Base-by-base conservation (phyloP, 2,329 filamentous ascomycete species). In the Venturia oleaginea region DNA sequence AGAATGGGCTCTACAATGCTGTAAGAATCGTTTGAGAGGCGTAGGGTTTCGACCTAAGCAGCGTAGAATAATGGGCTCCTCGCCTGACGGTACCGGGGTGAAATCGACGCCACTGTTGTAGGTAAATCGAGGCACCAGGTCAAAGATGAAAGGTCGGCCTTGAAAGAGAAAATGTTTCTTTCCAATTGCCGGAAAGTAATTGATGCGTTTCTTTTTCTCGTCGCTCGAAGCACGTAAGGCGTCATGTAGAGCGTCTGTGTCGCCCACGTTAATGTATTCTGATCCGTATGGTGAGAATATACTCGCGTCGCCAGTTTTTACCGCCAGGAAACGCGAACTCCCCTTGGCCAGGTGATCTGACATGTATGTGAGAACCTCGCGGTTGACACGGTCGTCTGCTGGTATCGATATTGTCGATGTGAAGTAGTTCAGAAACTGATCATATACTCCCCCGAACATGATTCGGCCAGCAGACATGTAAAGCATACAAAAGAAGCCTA, bases 61-160 rank as follows among this genome's bases (percentile, higher is more conserved):
- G 34, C 38, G 57, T 10, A 60, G 30, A 17, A 42, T 60, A 34
- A 60, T 38, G 2, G 38, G 57, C 22, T 42, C 57, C 15, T 60
- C 57, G 8, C 57, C 38, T 7, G 51, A 32, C 4, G 51, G 51
- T 24, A 55, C 51, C 7, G 51, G 51, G 11, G 24, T 30, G 30
- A 55, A 55, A n/a, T 55, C 51, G 17, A 17, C 34, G 27, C 34
- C 51, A 13, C n/a, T 32, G 13, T 55, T 32, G 13, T 55, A 55
- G 27, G 27, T 27, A 60, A 60, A 42, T 7, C 38, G 34, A 30
- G 34, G 57, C 24, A 60, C 22, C 11, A 60, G 34, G 19, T 55
- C 51, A 55, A 55, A 55, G 51, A 60, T 38, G 34, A 60, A 60
- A 6, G 57, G 57, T 40, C 57, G 57, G 5, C 57, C n/a, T 60